These are phyloP conservation scores for Scutellaria baicalensis DNA, from an alignment of 257 asterid species.

Conservation along the genomic window DNA sequence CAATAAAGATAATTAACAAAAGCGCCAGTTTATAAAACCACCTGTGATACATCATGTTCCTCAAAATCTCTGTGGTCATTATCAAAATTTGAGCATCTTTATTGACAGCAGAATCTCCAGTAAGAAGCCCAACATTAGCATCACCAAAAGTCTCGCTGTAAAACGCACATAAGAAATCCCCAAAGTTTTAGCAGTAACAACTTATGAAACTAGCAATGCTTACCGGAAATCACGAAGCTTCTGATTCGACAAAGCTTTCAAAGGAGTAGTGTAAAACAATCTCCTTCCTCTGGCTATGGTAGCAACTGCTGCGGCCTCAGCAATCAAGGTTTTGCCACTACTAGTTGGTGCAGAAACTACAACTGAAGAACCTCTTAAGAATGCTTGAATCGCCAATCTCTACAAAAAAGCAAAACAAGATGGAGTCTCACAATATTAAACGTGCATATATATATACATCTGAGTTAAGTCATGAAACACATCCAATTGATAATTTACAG, in stretches of 20 bases:
- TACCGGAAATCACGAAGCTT: conserved; percentile 96
- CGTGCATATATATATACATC: neutral
- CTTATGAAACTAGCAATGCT: conserved; percentile 3
- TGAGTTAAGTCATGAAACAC: neutral
- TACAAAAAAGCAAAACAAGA: conserved; percentile 11
- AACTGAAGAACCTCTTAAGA: conserved; percentile 86
- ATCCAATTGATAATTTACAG: neutral
- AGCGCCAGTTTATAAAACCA: conserved; percentile 17
- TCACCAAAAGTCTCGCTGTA: conserved; percentile 90
- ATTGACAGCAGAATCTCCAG: conserved; percentile 96
- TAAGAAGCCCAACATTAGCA: conserved; percentile 86
- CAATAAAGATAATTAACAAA: conserved; percentile 4
- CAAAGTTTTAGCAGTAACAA: neutral
- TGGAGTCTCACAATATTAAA: neutral
- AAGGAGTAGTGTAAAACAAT: conserved; percentile 93
- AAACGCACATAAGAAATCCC: conserved; percentile 12
- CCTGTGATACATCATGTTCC: conserved; percentile 95
- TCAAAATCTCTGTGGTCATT: conserved; percentile 97
- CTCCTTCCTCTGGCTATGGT: conserved; percentile 80
- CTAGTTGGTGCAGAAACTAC: conserved; percentile 99
- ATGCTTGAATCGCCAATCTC: conserved; percentile 78
- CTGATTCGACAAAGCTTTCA: conserved; percentile 95
- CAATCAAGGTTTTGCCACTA: conserved; percentile 97
- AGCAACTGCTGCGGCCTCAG: conserved; percentile 99
- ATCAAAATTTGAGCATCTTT: conserved; percentile 92